phyloP scores from a whole-genome alignment of 2,329 filamentous ascomycete genomes.

The Diaporthe ilicicola region DNA sequence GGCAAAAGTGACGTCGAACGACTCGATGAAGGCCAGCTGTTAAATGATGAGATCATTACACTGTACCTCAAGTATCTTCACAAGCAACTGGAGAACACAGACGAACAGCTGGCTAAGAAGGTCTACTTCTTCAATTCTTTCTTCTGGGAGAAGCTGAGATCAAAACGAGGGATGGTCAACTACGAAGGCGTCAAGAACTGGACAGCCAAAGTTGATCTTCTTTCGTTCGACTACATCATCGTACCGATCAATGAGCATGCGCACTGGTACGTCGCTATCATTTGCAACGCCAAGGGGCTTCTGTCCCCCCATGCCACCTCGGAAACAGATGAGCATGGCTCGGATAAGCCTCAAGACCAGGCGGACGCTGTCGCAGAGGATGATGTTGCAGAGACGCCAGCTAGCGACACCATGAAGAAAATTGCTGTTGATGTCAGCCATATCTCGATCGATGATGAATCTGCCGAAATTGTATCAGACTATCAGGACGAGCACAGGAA shows the following conservation, averaged over 20 bases:
- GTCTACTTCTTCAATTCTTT: slow-evolving; percentile 94
- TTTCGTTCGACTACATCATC: slow-evolving; percentile 86
- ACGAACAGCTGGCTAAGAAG: slow-evolving; percentile 65
- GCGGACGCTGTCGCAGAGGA: not conserved
- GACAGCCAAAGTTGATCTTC: slow-evolving; percentile 86
- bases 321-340: not conserved
- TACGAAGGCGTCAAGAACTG: slow-evolving; percentile 87
- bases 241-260: slow-evolving; percentile 88
- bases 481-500: not conserved
- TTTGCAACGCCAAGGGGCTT: slow-evolving; percentile 83
- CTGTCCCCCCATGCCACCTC: slow-evolving; percentile 40
- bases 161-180: slow-evolving; percentile 71
- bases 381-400: slow-evolving; percentile 20
- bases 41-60: slow-evolving; percentile 92
- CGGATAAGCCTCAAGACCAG: not conserved
- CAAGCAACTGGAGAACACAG: slow-evolving; percentile 61
- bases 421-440: slow-evolving; percentile 12
- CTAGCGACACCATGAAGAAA: slow-evolving; percentile 26
- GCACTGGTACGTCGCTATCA: slow-evolving; percentile 96
- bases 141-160: slow-evolving; percentile 83
- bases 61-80: slow-evolving; percentile 86
- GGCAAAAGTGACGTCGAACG: slow-evolving; percentile 77
- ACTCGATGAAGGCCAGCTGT: slow-evolving; percentile 82
- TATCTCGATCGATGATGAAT: slow-evolving; percentile 18
- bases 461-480: slow-evolving; percentile 4